Evolutionary conservation across 2,329 filamentous ascomycete species (phyloP), one percentile per base, ranked within the genome.

Genomic region (Colletotrichum scovillei): DNA sequence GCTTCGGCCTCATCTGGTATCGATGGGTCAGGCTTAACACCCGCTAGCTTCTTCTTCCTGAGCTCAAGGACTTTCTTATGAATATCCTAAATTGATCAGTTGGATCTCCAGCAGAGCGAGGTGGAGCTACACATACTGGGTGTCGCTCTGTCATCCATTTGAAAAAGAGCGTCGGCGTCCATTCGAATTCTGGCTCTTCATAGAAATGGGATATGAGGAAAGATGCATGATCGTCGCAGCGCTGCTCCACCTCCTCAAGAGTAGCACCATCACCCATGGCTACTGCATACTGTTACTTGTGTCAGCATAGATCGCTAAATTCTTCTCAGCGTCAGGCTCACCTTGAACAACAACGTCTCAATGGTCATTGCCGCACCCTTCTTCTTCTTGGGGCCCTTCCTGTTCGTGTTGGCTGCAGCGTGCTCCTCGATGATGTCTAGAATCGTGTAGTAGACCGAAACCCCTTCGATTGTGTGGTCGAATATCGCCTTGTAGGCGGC

Each of bases 381-480:
- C 19, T 78, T 80, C 49, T 80, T 82, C 52, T 80, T 82, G 3
- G 65, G 67, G 79, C 83, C 80, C 67, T 81, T 76, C 66, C 78
- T 77, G 79, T 74, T 30, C 78, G 80, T 5, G 81, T 82, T 38
- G 79, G 77, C 12, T 53, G 38, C 55, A 2, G 76, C 79, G 65
- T 75, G 55, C 11, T 79, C 78, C 59, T 85, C 83, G 77, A 93
- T 92, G 11, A 89, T 85, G 66, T 91, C 89, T 53, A 90, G 83
- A 3, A 93, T 79, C 66, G 86, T 88, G 79, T 93, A 93, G 76
- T 94, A 89, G 24, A 94, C 82, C 9, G 86, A 85, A 14, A 93
- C 88, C 1, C 90, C 92, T 78, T 93, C 87, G 64, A 88, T 86
- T 86, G 93, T 93, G 60, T 87, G 84, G 35, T 87, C 81, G 80